Conservation (phyloP, 1,139 yeast species). For the Blastobotrys capitulatus region DNA sequence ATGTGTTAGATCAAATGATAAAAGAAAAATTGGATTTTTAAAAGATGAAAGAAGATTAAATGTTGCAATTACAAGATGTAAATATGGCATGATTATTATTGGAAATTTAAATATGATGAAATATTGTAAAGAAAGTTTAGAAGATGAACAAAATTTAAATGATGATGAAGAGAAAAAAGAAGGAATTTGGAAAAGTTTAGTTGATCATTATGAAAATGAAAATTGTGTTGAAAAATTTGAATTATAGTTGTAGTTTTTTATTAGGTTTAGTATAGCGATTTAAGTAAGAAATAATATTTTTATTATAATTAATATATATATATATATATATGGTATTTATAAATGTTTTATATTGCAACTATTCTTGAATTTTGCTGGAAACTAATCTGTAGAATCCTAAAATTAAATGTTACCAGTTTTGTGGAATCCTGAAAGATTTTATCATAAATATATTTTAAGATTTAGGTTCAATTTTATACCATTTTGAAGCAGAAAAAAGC, state of each 20-base stretch:
- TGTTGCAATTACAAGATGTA: slow-evolving; percentile 89
- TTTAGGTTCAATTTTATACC: no score
- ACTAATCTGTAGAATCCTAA: no score
- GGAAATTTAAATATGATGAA: slow-evolving; percentile 69
- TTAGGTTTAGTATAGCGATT: no score
- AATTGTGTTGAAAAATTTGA: neutral
- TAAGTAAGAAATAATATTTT: no score
- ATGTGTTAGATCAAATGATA: slow-evolving; percentile 87
- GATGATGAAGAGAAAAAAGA: neutral
- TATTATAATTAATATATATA: neutral
- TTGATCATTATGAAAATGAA: neutral
- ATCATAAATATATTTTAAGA: no score
- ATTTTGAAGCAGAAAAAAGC: no score
- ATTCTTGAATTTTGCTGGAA: no score
- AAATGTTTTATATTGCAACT: no score
- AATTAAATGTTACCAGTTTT: no score
- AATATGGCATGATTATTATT: slow-evolving; percentile 74
- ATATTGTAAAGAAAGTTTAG: neutral
- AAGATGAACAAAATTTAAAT: neutral
- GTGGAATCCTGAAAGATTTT: no score
- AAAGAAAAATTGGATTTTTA: slow-evolving; percentile 77
- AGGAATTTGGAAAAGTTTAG: neutral
- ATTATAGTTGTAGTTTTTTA: neutral
- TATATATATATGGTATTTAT: neutral
- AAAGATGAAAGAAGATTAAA: slow-evolving; percentile 86